Conservation (phyloP, 352 stramenopile genomes). For the Pythium phragmitis region DNA sequence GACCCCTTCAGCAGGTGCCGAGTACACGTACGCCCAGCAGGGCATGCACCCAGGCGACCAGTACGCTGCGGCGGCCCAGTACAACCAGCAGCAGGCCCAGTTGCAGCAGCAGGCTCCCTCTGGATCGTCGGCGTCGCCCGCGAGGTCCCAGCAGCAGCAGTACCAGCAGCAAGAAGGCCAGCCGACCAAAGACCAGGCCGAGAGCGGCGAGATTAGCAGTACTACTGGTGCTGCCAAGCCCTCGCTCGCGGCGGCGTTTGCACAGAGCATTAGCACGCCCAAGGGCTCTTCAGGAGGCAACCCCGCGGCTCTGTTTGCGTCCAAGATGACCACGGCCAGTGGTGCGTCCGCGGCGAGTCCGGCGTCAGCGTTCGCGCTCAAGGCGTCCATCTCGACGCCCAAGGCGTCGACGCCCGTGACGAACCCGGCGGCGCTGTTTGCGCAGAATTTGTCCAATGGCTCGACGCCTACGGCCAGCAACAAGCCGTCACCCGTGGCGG, state of each 20-base stretch:
- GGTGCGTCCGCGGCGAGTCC: slow-evolving; percentile 5
- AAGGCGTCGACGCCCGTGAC: slow-evolving; percentile 20
- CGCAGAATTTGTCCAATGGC: slow-evolving; percentile 21
- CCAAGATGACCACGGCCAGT: slow-evolving; percentile 19
- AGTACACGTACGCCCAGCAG: slow-evolving; percentile 17
- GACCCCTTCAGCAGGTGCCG: slow-evolving; percentile 8
- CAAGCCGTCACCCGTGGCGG: slow-evolving; percentile 10
- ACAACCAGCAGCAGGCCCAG: slow-evolving; percentile 22
- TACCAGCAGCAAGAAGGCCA: slow-evolving; percentile 26
- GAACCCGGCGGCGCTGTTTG: slow-evolving; percentile 64
- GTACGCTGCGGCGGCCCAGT: slow-evolving; percentile 22
- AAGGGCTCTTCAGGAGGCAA: slow-evolving; percentile 37
- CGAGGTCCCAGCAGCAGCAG: slow-evolving; percentile 1
- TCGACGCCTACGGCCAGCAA: background rate
- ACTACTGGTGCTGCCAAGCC: slow-evolving; percentile 9
- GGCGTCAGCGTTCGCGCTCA: slow-evolving; percentile 49
- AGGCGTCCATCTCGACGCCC: slow-evolving; percentile 30
- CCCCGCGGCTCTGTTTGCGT: slow-evolving; percentile 50
- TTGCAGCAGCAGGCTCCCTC: slow-evolving; percentile 12
- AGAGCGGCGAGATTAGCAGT: slow-evolving; percentile 4
- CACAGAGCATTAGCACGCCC: slow-evolving; percentile 35
- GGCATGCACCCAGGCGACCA: slow-evolving; percentile 23
- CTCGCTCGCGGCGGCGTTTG: slow-evolving; percentile 38
- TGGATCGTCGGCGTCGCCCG: background rate
- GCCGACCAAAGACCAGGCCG: slow-evolving; percentile 24